Conservation (phyloP, 1,139 yeast species). For the Suhomyces panamericanus region DNA sequence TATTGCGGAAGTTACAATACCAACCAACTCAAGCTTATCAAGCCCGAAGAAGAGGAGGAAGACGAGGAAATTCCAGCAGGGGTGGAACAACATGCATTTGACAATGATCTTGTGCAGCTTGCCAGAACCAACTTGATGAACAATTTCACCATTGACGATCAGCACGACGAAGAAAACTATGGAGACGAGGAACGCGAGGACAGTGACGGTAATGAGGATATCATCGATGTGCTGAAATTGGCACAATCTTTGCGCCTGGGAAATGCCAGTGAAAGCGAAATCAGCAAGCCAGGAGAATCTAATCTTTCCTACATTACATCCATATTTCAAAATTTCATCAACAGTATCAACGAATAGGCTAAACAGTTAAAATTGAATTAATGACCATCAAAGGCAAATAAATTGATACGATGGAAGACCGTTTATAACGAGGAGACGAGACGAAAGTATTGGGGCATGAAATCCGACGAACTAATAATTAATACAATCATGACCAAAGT, state of each 20-base stretch:
- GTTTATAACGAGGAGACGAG: background rate
- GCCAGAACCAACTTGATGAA: constrained; percentile 39
- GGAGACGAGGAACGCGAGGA: constrained; percentile 25
- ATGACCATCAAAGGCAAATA: no score
- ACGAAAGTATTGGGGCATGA: background rate
- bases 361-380: no score
- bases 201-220: constrained; percentile 21
- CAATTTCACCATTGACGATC: constrained; percentile 36
- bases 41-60: constrained; percentile 48
- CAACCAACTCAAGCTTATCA: constrained; percentile 63
- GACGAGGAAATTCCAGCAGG: constrained; percentile 24
- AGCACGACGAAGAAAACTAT: constrained; percentile 24
- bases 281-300: constrained; percentile 9
- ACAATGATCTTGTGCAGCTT: constrained; percentile 29
- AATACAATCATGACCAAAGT: background rate
- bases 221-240: constrained; percentile 32
- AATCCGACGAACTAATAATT: background rate
- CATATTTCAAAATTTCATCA: constrained; percentile 44
- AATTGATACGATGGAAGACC: no score
- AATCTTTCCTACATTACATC: constrained; percentile 37
- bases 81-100: constrained; percentile 13
- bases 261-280: background rate
- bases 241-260: constrained; percentile 18
- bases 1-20: constrained; percentile 89
- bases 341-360: constrained; percentile 17